Base-by-base conservation (phyloP, 441 rosid species). In the Dalechampia spathulata region DNA sequence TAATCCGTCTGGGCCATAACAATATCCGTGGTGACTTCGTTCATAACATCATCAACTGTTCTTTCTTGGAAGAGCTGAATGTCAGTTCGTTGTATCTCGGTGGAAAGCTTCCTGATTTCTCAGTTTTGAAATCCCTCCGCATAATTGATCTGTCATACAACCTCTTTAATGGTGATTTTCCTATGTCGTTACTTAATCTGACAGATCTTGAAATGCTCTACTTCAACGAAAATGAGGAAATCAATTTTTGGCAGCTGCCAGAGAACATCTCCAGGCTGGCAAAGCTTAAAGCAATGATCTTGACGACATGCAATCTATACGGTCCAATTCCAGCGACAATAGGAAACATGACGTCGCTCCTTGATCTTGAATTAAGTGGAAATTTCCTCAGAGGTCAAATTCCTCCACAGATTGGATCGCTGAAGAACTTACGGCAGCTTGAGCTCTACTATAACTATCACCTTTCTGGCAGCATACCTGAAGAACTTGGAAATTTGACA, bases 291-390 rank as follows among this genome's bases (percentile, higher is more conserved):
- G 53, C 62, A 17, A 76, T 92, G 94, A 64, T 89, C 53, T 60
- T 92, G 64, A 70, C 76, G 36, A 89, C 96, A 4, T 89, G 94
- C 74, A 67, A 27, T 78, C 48, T 78, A 49, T 38, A 65, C 7
- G 99, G 97, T 62, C 73, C 62, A 30, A 86, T 89, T 52, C 99
- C 97, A 0, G 60, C 71, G 44, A 75, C 88, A 22, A 76, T 92
- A 17, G 99, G 97, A 27, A 81, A 80, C 66, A 71, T 89, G 90
- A 78, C 82, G 34, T 80, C 90, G 32, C 93, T 92, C 61, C 66
- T 78, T 37, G 99, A 92, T 75, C 94, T 92, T 32, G 96, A 92
- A 57, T 71, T 92, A 57, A 73, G 79, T 55, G 99, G 97, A 5
- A 92, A 92, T 70, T 82, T 68, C 62, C 78, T 92, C 37, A 44